Base-by-base conservation (phyloP, 2,329 filamentous ascomycete species). In the Colletotrichum acutatum region DNA sequence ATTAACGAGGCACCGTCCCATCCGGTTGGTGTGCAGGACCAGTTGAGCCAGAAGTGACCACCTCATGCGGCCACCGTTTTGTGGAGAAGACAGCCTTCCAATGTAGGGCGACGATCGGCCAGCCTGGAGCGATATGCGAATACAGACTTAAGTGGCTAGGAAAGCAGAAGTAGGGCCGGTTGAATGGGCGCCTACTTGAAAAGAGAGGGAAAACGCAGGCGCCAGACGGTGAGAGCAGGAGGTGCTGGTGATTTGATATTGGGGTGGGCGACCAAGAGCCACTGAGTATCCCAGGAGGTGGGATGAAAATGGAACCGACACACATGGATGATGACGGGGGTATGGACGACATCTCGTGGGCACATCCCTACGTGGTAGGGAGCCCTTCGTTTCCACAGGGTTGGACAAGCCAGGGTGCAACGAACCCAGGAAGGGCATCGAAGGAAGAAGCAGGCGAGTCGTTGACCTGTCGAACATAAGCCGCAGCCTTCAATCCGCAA, bases 341-440 rank as follows among this genome's bases (percentile, higher is more conserved):
- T 64, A 46, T 70, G 70, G 60, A 72, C 70, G 34, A 60, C 66
- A 72, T 70, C 53, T 72, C 60, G 66, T 70, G 60, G 70, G 49
- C 70, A 65, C 37, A 72, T 72, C 70, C 70, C 70, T 72, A 72
- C 70, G 46, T 24, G 42, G 60, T 72, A 72, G 60, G 66, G 66
- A 72, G 70, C 60, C 32, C 46, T 65, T 70, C 60, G 66, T 72
- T 72, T 72, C 70, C 66, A 72, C 70, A 70, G 70, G 59, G 66
- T 72, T 70, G 66, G 66, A 60, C 70, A 63, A 70, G 59, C 70
- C 66, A 54, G 70, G 70, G 70, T 72, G 66, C 60, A 34, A 64
- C 66, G 70, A 72, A 72, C 70, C 70, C 65, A 64, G 60, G 70
- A 65, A 72, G 60, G 70, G 66, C 59, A 72, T 70, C 70, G 70